These are phyloP conservation scores for Lobosporangium transversale DNA, from an alignment of 192 early-diverging fungal species.

Conservation along the genomic window DNA sequence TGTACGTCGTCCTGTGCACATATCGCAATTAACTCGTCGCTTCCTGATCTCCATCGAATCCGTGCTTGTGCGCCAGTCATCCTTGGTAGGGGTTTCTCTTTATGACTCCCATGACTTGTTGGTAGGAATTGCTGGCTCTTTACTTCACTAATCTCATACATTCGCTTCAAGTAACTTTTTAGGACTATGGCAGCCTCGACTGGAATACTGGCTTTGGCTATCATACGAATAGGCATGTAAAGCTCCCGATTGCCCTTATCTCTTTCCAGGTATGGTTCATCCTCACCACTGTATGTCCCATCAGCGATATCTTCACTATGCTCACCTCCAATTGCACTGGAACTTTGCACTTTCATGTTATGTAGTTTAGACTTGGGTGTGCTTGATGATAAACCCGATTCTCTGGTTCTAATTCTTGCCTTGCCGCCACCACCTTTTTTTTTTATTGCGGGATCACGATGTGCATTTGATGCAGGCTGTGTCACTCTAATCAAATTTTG, in stretches of 20 bases:
- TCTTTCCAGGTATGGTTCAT: too few relatives aligned
- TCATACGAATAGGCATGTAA: neutral
- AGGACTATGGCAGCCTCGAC: constrained; percentile 26
- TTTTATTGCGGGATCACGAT: neutral
- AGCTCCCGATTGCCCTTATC: too few relatives aligned
- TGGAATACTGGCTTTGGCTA: constrained; percentile 22
- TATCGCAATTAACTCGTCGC: neutral
- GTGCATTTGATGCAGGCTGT: neutral
- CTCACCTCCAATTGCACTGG: too few relatives aligned
- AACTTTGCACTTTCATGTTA: too few relatives aligned
- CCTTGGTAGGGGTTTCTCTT: constrained; percentile 25
- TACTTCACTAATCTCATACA: constrained; percentile 33
- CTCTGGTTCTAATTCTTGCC: too few relatives aligned
- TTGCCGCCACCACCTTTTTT: neutral
- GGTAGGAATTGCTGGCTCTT: constrained; percentile 49
- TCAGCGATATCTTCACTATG: neutral
- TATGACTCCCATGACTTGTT: constrained; percentile 14
- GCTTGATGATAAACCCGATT: too few relatives aligned
- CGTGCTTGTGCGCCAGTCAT: constrained; percentile 6
- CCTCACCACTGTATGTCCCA: neutral
- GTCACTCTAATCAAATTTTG: neutral
- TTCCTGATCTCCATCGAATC: constrained; percentile 22
- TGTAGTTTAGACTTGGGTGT: too few relatives aligned
- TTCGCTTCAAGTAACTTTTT: constrained; percentile 31
- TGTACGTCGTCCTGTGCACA: neutral